Evolutionary conservation across 352 stramenopile genomes (phyloP), one percentile per base, ranked within the genome.

Genomic region (Globisporangium megalacanthum): DNA sequence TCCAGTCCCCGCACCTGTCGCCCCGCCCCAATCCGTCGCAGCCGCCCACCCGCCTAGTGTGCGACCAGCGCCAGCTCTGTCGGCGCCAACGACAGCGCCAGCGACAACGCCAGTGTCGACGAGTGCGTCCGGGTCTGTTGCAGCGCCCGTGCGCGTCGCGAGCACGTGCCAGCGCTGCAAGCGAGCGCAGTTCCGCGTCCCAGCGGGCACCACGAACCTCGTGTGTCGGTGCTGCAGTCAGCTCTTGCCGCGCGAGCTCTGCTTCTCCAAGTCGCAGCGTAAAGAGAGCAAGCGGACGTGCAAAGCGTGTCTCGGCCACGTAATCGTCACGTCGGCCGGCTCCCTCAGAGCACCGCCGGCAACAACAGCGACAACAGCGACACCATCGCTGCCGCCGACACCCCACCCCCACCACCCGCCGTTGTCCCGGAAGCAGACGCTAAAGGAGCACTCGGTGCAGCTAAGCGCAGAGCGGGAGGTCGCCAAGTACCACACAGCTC

Each of bases 401-500:
- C 10, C 3, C 6, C 49, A 46, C 10, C n/a, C n/a, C n/a, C n/a
- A n/a, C n/a, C n/a, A n/a, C n/a, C n/a, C n/a, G n/a, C n/a, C n/a
- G n/a, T n/a, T n/a, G n/a, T n/a, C n/a, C n/a, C n/a, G n/a, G n/a
- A n/a, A n/a, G n/a, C n/a, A n/a, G n/a, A n/a, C n/a, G n/a, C n/a
- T n/a, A n/a, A n/a, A n/a, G n/a, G n/a, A n/a, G n/a, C n/a, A n/a
- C n/a, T n/a, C n/a, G n/a, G n/a, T n/a, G n/a, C n/a, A n/a, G n/a
- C n/a, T n/a, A n/a, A n/a, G 15, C 6, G 29, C 37, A 1, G 55
- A 54, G 35, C 47, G 46, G n/a, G 19, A 61, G 37, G 56, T 72
- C 10, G 52, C 48, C 2, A 65, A 65, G 31, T 58, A 62, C 36
- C 62, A 68, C 35, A 20, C 65, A 4, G 65, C 53, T 2, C 58